Evolutionary conservation across 169 alveolate species (phyloP).

Genomic region (Plasmodium billcollinsi): DNA sequence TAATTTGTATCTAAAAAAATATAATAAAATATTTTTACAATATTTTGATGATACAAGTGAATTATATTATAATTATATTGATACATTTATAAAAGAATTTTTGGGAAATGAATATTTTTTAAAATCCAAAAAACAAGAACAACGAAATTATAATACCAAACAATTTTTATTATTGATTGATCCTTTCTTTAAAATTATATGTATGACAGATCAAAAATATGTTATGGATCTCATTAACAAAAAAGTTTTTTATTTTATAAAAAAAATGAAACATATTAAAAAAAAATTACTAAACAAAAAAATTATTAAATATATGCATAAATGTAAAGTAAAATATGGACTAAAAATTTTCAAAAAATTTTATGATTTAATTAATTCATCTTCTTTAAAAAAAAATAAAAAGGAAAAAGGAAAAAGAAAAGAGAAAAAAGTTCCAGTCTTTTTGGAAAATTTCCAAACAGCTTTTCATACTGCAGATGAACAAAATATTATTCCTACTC

Average conservation of each 20-base stretch:
- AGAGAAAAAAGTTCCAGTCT: constrained; percentile 12
- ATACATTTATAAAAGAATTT: constrained; percentile 58
- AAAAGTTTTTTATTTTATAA: constrained; percentile 24
- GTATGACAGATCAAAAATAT: constrained; percentile 37
- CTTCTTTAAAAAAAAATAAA: neutral
- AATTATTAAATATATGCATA: constrained; percentile 11
- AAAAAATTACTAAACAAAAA: constrained; percentile 4
- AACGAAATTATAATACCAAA: constrained; percentile 13
- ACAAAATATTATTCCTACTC: too few species aligned
- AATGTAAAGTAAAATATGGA: constrained; percentile 27
- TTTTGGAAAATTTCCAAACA: constrained; percentile 11
- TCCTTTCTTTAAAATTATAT: constrained; percentile 46
- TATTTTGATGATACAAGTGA: constrained; percentile 45
- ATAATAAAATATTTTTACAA: constrained; percentile 33
- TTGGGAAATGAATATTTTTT: constrained; percentile 46
- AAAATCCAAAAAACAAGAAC: constrained; percentile 30
- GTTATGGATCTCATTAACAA: constrained; percentile 30
- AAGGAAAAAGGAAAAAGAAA: neutral
- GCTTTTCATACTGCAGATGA: too few species aligned
- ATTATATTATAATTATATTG: constrained; percentile 36
- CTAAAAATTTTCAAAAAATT: constrained; percentile 10
- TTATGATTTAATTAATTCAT: constrained; percentile 8
- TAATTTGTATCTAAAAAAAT: constrained; percentile 25
- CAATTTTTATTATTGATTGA: constrained; percentile 41
- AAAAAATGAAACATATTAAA: constrained; percentile 22